Evolutionary conservation across 768 basidiomycete genomes (phyloP).

Genomic region (Suillus subalutaceus): DNA sequence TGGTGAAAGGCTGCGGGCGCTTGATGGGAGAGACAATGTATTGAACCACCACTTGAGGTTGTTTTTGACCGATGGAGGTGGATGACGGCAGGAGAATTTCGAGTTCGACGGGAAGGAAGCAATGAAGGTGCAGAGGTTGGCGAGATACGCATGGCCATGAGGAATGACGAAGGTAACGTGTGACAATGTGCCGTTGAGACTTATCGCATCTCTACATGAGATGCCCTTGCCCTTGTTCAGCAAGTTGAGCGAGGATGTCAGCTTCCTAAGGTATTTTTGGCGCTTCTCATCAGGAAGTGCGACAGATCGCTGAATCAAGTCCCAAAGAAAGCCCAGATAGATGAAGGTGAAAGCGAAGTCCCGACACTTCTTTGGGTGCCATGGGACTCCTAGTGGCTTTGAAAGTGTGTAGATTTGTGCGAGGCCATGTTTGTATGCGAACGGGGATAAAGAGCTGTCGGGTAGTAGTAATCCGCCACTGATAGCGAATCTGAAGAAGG

Average conservation of each 20-base stretch:
- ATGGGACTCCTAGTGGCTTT: too few species aligned
- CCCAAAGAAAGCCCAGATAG: not conserved
- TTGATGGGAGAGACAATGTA: too few species aligned
- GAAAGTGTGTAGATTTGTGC: accelerated
- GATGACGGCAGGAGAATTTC: too few species aligned
- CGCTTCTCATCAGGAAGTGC: not conserved
- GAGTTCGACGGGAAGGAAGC: too few species aligned
- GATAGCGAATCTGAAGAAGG: not conserved
- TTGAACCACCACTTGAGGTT: too few species aligned
- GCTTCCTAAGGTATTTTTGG: not conserved
- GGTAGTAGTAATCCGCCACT: too few species aligned
- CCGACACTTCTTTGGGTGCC: too few species aligned
- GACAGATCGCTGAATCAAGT: accelerated
- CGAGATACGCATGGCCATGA: accelerated
- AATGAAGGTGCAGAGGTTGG: too few species aligned
- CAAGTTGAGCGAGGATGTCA: accelerated
- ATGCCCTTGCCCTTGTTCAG: not conserved
- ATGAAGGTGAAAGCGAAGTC: not conserved
- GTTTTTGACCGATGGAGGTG: too few species aligned
- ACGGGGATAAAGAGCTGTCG: too few species aligned
- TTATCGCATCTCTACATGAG: not conserved
- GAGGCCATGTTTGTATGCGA: too few species aligned
- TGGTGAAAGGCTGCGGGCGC: too few species aligned
- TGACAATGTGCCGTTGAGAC: accelerated
- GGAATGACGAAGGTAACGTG: not conserved